Base-by-base conservation (phyloP, 306 rosid genomes). In the Pterocarpus macrocarpus region DNA sequence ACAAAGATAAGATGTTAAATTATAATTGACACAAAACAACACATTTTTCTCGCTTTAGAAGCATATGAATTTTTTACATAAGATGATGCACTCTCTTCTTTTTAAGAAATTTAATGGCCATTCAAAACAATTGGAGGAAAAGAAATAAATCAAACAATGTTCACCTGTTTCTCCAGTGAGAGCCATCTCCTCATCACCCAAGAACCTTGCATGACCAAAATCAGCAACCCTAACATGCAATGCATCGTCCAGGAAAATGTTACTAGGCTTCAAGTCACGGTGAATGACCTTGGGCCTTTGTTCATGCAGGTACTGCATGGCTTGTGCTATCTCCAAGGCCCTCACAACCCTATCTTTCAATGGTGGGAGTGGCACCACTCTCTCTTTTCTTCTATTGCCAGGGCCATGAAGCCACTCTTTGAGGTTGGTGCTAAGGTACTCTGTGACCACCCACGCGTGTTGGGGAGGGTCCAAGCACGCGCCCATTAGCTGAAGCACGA, bases 341-440 rank as follows among this genome's bases (percentile, higher is more conserved):
- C 61, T 75, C 4, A 17, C 22, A 38, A 93, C n/a, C 64, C 97
- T 88, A 3, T 89, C 87, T 44, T 53, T 15, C 0, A 89, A 45
- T 8, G 87, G 78, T 58, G 90, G 89, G 39, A 91, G 86, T 2
- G 88, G 82, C 14, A 82, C 47, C 34, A 11, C 43, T 73, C 91
- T 81, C 71, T 69, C 83, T 16, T 45, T 73, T 13, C 61, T 55
- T 5, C 0, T 55, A 15, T 5, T 83, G 4, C 88, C 89, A 0
- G 88, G 87, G 8, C 95, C 97, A 30, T 91, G 94, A 0, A 93
- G 85, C 96, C 96, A 91, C 16, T 91, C 92, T 77, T 84, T 85
- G 2, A 91, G 77, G 8, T 89, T 92, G 64, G 69, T 71, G 57
- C 76, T 16, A 6, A 89, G 43, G 16, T 73, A 52, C 76, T 92